Base-by-base conservation (phyloP, 805 yeast species). In the Candida methanosorbosa region DNA sequence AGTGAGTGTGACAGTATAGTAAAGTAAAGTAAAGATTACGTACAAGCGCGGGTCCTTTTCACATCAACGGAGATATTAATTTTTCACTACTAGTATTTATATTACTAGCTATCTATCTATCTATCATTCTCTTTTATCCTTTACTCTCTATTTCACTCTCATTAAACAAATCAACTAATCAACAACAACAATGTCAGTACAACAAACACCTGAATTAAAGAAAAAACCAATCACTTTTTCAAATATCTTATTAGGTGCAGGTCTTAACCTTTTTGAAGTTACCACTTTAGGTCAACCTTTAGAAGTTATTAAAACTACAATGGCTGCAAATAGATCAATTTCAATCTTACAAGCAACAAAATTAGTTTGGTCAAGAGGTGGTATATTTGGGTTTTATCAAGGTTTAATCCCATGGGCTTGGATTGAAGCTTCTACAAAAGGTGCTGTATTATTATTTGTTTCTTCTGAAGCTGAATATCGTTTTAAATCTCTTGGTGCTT, bases 361-460 rank as follows among this genome's bases (percentile, higher is more conserved):
- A 38, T 68, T 76, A 27, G 88, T 92, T 41, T 86, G 94, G 92
- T 71, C 92, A 13, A 77, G 98, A 52, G 98, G 98, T 45, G 98
- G 98, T 35, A 50, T 81, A 14, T 55, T 74, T 20, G 98, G 97
- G 0, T 92, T 88, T 64, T 92, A 88, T 63, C 98, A 92, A 61
- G 98, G 98, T 22, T 70, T 92, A 55, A 88, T 90, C 44, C 98
- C 98, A 31, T 92, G 98, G 98, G 98, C 97, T 6, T 88, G 97
- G 97, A 83, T 92, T 48, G 98, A 90, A 62, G 98, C 96, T 9
- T 83, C 95, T n/a, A 92, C 98, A 25, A 92, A 92, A 60, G 98
- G 98, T 57, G 97, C 97, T 5, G 95, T 88, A 7, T 68, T 92
- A 37, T 68, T 92, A 46, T 92, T 92, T 50, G 96, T 87, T 23